Evolutionary conservation across 2,329 filamentous ascomycete species (phyloP), one percentile per base, ranked within the genome.

Genomic region (Aspergillus novoparasiticus): DNA sequence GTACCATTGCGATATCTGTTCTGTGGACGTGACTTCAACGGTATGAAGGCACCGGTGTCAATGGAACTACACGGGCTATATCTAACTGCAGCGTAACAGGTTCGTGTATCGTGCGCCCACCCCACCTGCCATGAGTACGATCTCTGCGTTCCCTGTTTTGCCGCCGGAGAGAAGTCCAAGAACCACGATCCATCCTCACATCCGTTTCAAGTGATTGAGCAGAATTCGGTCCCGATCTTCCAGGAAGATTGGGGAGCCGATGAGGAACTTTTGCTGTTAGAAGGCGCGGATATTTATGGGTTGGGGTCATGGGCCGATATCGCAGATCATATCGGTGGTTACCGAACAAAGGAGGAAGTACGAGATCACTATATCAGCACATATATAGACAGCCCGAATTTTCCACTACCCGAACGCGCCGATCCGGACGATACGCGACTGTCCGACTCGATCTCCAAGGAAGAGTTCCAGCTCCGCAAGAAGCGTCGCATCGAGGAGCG

Each of bases 281-380:
- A 99, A 80, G 95, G 95, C 26, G 93, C 93, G 12, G 95, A 99
- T 78, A 96, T 93, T 62, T 99, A 99, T 75, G 95, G 95, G 0
- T 83, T 99, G 57, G 95, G 95, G 3, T 98, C 94, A 26, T 99
- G 95, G 94, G 93, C 94, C 45, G 95, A 99, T 73, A 96, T 99
- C 66, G 94, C 95, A 43, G 94, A 99, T 77, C 95, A 99, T 77
- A 98, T 99, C 71, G 95, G 95, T 58, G 95, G 95, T 12, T 98
- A 94, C 74, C 88, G 95, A 62, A 89, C 90, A 68, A 98, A 97
- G 76, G 94, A 98, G 70, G 95, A 99, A 79, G 95, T 98, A 39
- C 89, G 93, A 66, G 92, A 97, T 68, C 95, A 99, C 77, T 99
- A 99, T 77, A 87, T 95, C 68, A 84, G 90, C 65, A 94, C 91